Conservation (phyloP, 352 stramenopile genomes). For the Paralagenidium karlingii region DNA sequence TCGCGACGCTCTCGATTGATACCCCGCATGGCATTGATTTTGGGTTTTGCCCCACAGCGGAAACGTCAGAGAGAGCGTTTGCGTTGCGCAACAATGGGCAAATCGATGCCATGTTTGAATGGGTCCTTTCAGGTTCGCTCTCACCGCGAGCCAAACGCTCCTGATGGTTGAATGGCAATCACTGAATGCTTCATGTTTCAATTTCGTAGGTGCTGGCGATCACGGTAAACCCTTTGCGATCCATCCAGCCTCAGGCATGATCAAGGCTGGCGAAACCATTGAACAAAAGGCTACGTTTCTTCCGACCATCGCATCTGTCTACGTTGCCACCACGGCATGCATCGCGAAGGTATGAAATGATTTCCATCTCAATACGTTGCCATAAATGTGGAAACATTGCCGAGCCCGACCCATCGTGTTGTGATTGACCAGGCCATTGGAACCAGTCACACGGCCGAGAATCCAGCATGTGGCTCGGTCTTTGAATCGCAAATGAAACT, state of each 20-base stretch:
- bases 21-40: slow-evolving; percentile 69
- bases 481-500: slow-evolving; percentile 70
- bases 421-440: no score
- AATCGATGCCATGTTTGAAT: slow-evolving; percentile 77
- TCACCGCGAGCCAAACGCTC: background rate
- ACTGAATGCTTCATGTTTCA: background rate
- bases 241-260: slow-evolving; percentile 40
- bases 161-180: background rate
- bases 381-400: no score
- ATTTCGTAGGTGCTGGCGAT: slow-evolving; percentile 20
- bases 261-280: slow-evolving; percentile 45
- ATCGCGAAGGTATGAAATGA: slow-evolving; percentile 26
- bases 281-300: slow-evolving; percentile 66
- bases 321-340: slow-evolving; percentile 68
- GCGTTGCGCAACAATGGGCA: slow-evolving; percentile 78
- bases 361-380: background rate
- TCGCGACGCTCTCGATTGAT: slow-evolving; percentile 52
- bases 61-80: slow-evolving; percentile 67
- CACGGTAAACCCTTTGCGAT: slow-evolving; percentile 71
- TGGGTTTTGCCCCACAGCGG: slow-evolving; percentile 81
- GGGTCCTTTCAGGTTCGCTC: slow-evolving; percentile 39
- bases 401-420: no score
- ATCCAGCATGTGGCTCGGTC: no score
- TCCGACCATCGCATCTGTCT: slow-evolving; percentile 65
- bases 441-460: no score